These are phyloP conservation scores for Neurospora sp. DNA, from an alignment of 495 filamentous ascomycete species.

Conservation along the genomic window DNA sequence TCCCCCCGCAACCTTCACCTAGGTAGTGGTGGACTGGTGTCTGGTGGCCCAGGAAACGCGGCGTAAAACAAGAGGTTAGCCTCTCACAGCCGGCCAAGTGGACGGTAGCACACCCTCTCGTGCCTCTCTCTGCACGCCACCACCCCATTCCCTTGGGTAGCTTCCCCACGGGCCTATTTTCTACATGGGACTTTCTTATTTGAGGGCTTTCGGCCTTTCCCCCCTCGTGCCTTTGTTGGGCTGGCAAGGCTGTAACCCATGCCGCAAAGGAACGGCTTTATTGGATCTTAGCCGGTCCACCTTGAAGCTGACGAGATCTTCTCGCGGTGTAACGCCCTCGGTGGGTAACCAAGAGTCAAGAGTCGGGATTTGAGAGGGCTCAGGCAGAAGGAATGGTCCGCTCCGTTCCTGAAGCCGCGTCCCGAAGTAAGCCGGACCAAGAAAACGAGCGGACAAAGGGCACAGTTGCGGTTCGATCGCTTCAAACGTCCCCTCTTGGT, in stretches of 20 bases:
- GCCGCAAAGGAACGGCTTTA: background rate
- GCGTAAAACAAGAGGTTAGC: conserved; percentile 8
- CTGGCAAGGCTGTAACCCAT: background rate
- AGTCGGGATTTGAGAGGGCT: background rate
- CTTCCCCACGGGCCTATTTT: background rate
- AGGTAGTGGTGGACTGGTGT: conserved; percentile 6
- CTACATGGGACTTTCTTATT: background rate
- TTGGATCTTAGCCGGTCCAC: background rate
- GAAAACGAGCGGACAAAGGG: background rate
- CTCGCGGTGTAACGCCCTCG: background rate
- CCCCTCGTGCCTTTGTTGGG: background rate
- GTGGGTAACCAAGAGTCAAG: background rate
- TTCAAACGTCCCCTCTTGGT: background rate
- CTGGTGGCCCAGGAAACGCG: conserved; percentile 1
- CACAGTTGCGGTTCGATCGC: background rate
- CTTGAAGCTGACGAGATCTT: background rate
- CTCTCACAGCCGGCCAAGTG: conserved; percentile 27
- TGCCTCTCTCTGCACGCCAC: conserved; percentile 11
- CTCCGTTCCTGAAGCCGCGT: background rate
- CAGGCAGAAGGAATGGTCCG: background rate
- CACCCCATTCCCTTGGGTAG: conserved; percentile 4
- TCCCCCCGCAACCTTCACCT: background rate
- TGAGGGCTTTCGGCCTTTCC: background rate
- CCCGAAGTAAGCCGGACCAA: background rate
- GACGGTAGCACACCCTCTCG: conserved; percentile 11